Percentiles rank a stretch among this genome's conserved stretches.
phyloP scores from a whole-genome alignment of 768 basidiomycete species.

The Collybia sp. region DNA sequence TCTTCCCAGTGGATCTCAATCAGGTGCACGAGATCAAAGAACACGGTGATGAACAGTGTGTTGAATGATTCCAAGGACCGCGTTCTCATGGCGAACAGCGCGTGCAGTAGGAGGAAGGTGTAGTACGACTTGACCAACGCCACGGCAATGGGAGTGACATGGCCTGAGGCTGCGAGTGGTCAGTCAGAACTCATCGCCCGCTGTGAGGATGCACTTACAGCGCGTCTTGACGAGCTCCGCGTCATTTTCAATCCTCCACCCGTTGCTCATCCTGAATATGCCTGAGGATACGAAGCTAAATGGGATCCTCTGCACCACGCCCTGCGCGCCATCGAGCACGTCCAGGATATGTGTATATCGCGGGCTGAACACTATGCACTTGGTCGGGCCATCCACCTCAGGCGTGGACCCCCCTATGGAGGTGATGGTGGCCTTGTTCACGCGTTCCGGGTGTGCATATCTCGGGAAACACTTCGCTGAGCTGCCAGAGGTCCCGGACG shows the following conservation, averaged over 20 bases:
- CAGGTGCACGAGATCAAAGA: neutral
- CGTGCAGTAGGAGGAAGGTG: neutral
- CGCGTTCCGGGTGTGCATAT: no score
- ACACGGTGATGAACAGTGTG: neutral
- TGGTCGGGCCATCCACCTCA: neutral
- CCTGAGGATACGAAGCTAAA: neutral
- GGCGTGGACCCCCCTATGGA: no score
- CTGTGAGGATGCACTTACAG: neutral
- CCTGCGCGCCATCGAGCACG: neutral
- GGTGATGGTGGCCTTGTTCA: no score
- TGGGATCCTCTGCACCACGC: neutral
- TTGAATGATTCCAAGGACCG: neutral
- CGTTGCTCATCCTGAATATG: neutral
- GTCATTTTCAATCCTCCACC: neutral
- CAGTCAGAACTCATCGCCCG: neutral
- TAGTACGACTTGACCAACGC: neutral
- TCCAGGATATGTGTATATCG: neutral
- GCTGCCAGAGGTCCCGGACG: no score
- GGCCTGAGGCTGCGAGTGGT: neutral
- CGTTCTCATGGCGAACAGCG: neutral
- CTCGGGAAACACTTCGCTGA: no score
- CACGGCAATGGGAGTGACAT: neutral
- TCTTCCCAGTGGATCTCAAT: neutral
- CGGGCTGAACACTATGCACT: neutral
- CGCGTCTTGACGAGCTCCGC: neutral